Evolutionary conservation across 2,329 filamentous ascomycete genomes (phyloP).

Genomic region (Cercospora janseana): DNA sequence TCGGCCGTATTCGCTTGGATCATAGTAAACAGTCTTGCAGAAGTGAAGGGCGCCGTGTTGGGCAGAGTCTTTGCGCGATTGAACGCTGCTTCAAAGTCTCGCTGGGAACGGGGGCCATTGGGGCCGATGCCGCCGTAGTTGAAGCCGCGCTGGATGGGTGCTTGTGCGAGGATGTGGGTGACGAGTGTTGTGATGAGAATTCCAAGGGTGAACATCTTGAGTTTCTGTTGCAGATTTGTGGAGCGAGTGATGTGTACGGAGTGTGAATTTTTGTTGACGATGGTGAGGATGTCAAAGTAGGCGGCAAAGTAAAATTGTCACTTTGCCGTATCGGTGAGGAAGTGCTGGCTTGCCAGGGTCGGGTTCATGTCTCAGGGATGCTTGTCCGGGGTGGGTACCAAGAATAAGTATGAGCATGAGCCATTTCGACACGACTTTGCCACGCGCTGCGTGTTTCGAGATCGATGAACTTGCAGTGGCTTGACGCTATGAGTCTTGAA

Average conservation of each 20-base stretch:
- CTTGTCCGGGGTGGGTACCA: not conserved
- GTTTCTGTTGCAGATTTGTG: not conserved
- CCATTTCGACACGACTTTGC: not conserved
- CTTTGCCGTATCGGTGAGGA: too few species aligned
- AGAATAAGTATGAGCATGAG: not conserved
- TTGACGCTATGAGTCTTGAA: not conserved
- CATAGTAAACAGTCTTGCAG: conserved; percentile 65
- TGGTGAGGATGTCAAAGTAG: too few species aligned
- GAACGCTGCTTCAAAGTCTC: conserved; percentile 71
- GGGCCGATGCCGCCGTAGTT: conserved; percentile 68
- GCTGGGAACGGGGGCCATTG: conserved; percentile 59
- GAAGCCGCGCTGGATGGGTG: conserved; percentile 60
- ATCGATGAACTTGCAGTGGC: not conserved
- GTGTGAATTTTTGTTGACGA: too few species aligned
- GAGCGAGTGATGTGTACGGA: not conserved
- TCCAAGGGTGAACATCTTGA: not conserved
- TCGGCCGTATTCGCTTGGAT: conserved; percentile 55
- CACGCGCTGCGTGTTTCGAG: not conserved
- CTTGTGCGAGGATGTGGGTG: conserved; percentile 39
- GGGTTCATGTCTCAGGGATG: conserved; percentile 6
- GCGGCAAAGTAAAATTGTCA: too few species aligned
- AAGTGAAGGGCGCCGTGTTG: conserved; percentile 48
- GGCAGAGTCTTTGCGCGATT: conserved; percentile 61
- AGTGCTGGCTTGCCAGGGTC: too few species aligned
- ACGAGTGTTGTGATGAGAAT: conserved; percentile 26